Evolutionary conservation across 2,329 filamentous ascomycete species (phyloP).

Genomic region (Metarhizium album): DNA sequence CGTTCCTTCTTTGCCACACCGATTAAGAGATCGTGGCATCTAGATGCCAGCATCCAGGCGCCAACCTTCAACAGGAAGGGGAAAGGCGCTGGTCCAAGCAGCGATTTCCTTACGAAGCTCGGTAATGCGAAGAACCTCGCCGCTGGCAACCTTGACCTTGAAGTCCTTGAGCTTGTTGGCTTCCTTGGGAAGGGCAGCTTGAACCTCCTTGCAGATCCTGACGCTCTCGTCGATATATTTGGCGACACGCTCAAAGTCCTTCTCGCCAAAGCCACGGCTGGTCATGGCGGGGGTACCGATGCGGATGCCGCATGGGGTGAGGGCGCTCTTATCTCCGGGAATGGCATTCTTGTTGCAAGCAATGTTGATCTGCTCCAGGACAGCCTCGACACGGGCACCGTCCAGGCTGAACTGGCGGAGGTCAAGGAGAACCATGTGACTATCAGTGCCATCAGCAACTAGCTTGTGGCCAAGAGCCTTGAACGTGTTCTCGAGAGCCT

Average conservation of each 20-base stretch:
- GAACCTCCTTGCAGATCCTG: constrained; percentile 82
- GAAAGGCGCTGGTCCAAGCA: constrained; percentile 79
- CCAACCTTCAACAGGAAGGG: constrained; percentile 75
- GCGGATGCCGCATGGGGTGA: constrained; percentile 88
- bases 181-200: constrained; percentile 79
- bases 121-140: constrained; percentile 71
- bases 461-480: constrained; percentile 88
- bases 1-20: neutral
- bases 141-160: constrained; percentile 78
- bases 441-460: constrained; percentile 91
- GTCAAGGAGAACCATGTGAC: constrained; percentile 93
- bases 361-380: constrained; percentile 97
- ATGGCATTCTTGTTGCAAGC: constrained; percentile 99
- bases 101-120: constrained; percentile 82
- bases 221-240: constrained; percentile 81
- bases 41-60: constrained; percentile 49
- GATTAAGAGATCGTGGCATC: constrained; percentile 10
- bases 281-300: constrained; percentile 98
- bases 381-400: constrained; percentile 87
- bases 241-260: constrained; percentile 86
- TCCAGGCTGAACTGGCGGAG: constrained; percentile 80
- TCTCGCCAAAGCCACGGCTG: constrained; percentile 80
- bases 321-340: constrained; percentile 91
- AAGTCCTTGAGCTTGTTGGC: constrained; percentile 99
- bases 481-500: constrained; percentile 75